phyloP scores from a whole-genome alignment of 129 eudicot genomes.

The sunflower (Helianthus annuus) region HanXRQr2.0-SUNRISE NC_035448.2:194654765-194655264 shows the following conservation, averaged over 20 bases:
- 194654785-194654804: no score
- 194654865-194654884: no score
- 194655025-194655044: not conserved
- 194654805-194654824: no score
- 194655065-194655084: not conserved
- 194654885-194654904: not conserved
- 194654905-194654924: not conserved
- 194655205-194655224: no score
- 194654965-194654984: not conserved
- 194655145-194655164: not conserved
- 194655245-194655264: no score
- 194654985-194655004: not conserved
- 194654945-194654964: not conserved
- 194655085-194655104: not conserved
- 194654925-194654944: not conserved
- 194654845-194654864: no score
- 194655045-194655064: not conserved
- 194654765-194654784: no score
- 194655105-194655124: not conserved
- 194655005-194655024: conserved; percentile 5
- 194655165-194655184: no score
- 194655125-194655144: no score
- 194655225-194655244: no score
- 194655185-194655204: no score
- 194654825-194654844: no score